These are phyloP conservation scores for Nakazawaea peltata DNA, from an alignment of 805 yeast genomes.

Conservation along the genomic window DNA sequence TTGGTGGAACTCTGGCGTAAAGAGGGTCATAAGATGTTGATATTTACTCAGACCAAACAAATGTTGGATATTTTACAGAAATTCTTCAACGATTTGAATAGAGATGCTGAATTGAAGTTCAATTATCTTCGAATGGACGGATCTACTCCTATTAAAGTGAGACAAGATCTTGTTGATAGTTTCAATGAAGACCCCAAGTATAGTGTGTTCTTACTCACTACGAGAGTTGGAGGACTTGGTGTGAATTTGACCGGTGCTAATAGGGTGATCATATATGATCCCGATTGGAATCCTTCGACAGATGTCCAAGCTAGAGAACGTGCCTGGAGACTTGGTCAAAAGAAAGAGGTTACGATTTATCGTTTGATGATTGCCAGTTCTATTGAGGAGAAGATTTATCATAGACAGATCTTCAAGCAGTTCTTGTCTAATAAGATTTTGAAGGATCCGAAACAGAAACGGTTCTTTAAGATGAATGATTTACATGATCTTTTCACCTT, in stretches of 20 bases:
- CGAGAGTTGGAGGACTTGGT: slow-evolving; percentile 95
- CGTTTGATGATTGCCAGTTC: slow-evolving; percentile 91
- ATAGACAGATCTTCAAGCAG: slow-evolving; percentile 93
- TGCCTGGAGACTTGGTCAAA: slow-evolving; percentile 97
- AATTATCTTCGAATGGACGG: slow-evolving; percentile 89
- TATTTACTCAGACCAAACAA: slow-evolving; percentile 91
- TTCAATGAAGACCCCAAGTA: slow-evolving; percentile 59
- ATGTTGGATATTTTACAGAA: slow-evolving; percentile 84
- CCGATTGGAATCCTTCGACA: slow-evolving; percentile 98
- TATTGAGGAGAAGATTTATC: slow-evolving; percentile 94
- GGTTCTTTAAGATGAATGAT: slow-evolving; percentile 90
- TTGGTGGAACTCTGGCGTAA: slow-evolving; percentile 66
- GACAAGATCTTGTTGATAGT: slow-evolving; percentile 75
- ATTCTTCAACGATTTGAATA: slow-evolving; percentile 39
- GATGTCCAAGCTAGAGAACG: slow-evolving; percentile 95
- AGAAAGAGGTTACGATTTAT: slow-evolving; percentile 83
- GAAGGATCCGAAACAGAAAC: slow-evolving; percentile 89
- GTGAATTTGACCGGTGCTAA: slow-evolving; percentile 93
- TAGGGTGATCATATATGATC: slow-evolving; percentile 88
- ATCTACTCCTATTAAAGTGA: slow-evolving; percentile 64
- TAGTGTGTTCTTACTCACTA: slow-evolving; percentile 73
- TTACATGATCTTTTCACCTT: slow-evolving; percentile 82
- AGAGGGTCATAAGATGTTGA: slow-evolving; percentile 69
- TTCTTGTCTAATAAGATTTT: slow-evolving; percentile 86
- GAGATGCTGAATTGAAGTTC: slow-evolving; percentile 18